These are phyloP conservation scores for Hypsizygus marmoreus DNA, from an alignment of 768 basidiomycete genomes.

Conservation along the genomic window DNA sequence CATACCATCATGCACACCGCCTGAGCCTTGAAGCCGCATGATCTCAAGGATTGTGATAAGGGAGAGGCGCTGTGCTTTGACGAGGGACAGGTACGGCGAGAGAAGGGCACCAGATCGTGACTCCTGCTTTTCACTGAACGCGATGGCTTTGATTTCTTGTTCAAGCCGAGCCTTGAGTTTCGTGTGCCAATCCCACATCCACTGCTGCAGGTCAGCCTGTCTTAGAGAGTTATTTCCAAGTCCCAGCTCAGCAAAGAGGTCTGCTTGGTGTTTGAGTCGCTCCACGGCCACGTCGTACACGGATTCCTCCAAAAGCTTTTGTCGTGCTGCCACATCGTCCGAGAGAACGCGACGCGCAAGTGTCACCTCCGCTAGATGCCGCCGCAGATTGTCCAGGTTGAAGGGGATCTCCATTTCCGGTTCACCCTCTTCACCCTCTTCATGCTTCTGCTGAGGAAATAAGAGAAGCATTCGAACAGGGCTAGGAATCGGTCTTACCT, in stretches of 20 bases:
- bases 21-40: slow-evolving; percentile 77
- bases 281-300: slow-evolving; percentile 82
- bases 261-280: slow-evolving; percentile 64
- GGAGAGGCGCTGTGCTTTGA: slow-evolving; percentile 78
- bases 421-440: slow-evolving; percentile 20
- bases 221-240: slow-evolving; percentile 47
- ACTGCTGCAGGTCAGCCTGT: slow-evolving; percentile 56
- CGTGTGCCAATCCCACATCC: slow-evolving; percentile 89
- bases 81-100: slow-evolving; percentile 72
- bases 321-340: slow-evolving; percentile 70
- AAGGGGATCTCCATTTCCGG: slow-evolving; percentile 58
- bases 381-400: slow-evolving; percentile 71
- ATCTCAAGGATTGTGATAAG: slow-evolving; percentile 88
- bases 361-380: slow-evolving; percentile 63
- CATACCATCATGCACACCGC: slow-evolving; percentile 83
- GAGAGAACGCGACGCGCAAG: slow-evolving; percentile 65
- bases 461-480: slow-evolving; percentile 7
- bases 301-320: slow-evolving; percentile 81
- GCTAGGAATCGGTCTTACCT: slow-evolving; percentile 21
- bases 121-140: slow-evolving; percentile 30
- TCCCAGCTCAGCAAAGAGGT: slow-evolving; percentile 59
- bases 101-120: slow-evolving; percentile 28
- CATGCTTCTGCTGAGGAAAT: slow-evolving; percentile 20
- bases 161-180: slow-evolving; percentile 54
- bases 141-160: slow-evolving; percentile 51